phyloP scores from a whole-genome alignment of 2,329 filamentous ascomycete species.

The Alternaria arbusti region DNA sequence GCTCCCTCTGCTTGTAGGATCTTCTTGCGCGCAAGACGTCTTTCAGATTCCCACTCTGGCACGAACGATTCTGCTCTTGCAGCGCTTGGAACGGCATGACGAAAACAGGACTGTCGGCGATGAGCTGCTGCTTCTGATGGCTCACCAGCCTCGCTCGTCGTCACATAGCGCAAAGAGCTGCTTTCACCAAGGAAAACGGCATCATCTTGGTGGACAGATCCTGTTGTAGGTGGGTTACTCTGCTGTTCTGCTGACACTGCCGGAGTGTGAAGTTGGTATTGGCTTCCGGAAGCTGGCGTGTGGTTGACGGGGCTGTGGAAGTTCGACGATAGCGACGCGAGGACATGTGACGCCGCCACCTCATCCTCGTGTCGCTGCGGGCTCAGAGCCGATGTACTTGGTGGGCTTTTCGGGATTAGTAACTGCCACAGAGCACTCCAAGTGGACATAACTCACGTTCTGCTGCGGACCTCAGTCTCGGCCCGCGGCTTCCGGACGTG shows the following conservation, averaged over 20 bases:
- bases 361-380: constrained; percentile 36
- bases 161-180: constrained; percentile 58
- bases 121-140: constrained; percentile 40
- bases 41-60: constrained; percentile 45
- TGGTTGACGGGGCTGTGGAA: constrained; percentile 31
- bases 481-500: constrained; percentile 35
- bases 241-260: constrained; percentile 16
- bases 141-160: constrained; percentile 26
- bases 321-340: constrained; percentile 36
- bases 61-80: constrained; percentile 44
- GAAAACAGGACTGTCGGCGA: constrained; percentile 21
- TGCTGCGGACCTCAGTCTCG: constrained; percentile 24
- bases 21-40: constrained; percentile 45
- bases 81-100: constrained; percentile 44
- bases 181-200: constrained; percentile 56
- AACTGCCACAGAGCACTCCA: too few species aligned
- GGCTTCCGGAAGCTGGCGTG: constrained; percentile 7
- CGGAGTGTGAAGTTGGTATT: constrained; percentile 23
- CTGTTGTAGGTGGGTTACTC: constrained; percentile 15
- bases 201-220: constrained; percentile 32
- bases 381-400: constrained; percentile 8
- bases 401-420: neutral
- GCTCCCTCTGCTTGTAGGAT: constrained; percentile 50
- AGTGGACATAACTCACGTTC: constrained; percentile 17
- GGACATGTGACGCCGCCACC: constrained; percentile 36